Evolutionary conservation across 352 stramenopile genomes (phyloP).

Genomic region (Phytophthora sp.): DNA sequence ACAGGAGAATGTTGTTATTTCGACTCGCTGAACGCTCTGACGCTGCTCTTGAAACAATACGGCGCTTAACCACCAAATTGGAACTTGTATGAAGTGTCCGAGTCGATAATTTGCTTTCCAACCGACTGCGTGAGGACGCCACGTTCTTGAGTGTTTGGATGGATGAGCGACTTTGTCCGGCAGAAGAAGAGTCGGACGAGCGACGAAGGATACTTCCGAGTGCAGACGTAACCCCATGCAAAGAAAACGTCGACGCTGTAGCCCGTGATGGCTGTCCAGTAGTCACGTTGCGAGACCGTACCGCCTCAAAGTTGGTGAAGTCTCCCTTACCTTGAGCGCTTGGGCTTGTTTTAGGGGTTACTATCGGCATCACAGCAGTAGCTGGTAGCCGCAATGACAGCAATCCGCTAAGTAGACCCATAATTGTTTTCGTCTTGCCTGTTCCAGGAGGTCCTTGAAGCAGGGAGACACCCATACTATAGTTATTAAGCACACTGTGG

Average conservation of each 20-base stretch:
- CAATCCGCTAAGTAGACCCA: conserved; percentile 81
- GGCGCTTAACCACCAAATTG: conserved; percentile 53
- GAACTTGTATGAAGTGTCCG: conserved; percentile 26
- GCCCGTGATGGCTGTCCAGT: conserved; percentile 9
- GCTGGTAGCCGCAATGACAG: conserved; percentile 66
- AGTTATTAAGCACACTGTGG: conserved; percentile 89
- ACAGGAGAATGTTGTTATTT: conserved; percentile 81
- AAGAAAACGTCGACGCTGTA: conserved; percentile 52
- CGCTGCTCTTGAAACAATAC: conserved; percentile 52
- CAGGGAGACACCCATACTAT: conserved; percentile 81
- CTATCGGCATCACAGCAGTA: conserved; percentile 46
- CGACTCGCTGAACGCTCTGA: conserved; percentile 32
- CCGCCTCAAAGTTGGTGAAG: conserved; percentile 64
- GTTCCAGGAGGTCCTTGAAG: conserved; percentile 96
- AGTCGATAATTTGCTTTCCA: conserved; percentile 72
- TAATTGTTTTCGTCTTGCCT: conserved; percentile 95
- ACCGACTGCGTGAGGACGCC: conserved; percentile 56
- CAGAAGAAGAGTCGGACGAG: conserved; percentile 28
- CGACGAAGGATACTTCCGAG: conserved; percentile 72
- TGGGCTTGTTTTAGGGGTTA: conserved; percentile 25
- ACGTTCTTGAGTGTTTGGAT: conserved; percentile 74
- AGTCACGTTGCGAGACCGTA: conserved; percentile 38
- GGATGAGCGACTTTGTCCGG: conserved; percentile 48
- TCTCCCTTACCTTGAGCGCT: conserved; percentile 28
- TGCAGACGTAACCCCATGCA: conserved; percentile 52